Evolutionary conservation across 2,329 filamentous ascomycete species (phyloP), one percentile per base, ranked within the genome.

Genomic region (Trichophyton verrucosum): DNA sequence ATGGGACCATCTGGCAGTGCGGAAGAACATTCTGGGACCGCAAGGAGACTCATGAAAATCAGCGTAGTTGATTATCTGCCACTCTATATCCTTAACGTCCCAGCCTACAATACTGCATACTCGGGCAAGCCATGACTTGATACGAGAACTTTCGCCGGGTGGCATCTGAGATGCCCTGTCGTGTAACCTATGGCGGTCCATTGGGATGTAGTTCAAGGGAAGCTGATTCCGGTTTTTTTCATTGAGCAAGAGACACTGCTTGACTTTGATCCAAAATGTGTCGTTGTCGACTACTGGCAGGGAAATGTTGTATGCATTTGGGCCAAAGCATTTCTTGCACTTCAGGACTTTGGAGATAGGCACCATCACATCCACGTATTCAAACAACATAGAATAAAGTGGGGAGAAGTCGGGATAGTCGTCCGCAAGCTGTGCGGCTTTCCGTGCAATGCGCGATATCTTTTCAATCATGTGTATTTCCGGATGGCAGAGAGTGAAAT

Each of bases 31-130:
- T 42, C 59, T 61, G 8, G 62, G 62, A 1, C 62, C 62, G 11
- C 53, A 5, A n/a, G 49, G 62, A 38, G 40, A n/a, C 42, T 61
- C 62, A 15, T 40, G 27, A 30, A 60, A 61, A 4, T 15, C 17
- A 38, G 27, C 15, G 44, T 61, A 60, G 13, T 51, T 60, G 53
- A 63, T 38, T 13, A 63, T 60, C 20, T 63, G 62, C 62, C 62
- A 63, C 9, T 51, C 46, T 13, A 63, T n/a, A 53, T 49, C 36
- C 6, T 58, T 13, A 51, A 58, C 36, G 2, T 57, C 30, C 11
- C 61, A 57, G 15, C 44, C 53, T 30, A 38, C 17, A 17, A 38
- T 17, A 1, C 15, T 9, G 36, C 53, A 57, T 57, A 20, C 15
- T 42, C 30, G 30, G 24, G 7, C 3, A 9, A 57, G 53, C 46